Percentiles rank a stretch among this genome's conserved stretches.
Conservation (phyloP, 768 basidiomycete genomes). For the Lactifluus subvellereus region DNA sequence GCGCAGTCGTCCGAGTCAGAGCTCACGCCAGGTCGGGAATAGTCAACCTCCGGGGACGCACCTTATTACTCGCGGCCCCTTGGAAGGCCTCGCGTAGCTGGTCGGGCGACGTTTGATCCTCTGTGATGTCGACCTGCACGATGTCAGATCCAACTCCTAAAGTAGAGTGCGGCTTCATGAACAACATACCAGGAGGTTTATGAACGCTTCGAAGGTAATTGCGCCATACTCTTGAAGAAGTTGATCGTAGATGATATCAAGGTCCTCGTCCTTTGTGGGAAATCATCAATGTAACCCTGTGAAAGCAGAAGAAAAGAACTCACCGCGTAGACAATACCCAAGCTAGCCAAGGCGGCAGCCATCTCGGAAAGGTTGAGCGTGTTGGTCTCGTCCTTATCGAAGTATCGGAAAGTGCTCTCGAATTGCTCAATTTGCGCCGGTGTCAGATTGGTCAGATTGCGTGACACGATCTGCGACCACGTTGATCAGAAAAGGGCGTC, state of each 20-base stretch:
- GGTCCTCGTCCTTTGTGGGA: constrained; percentile 67
- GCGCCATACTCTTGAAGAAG: constrained; percentile 78
- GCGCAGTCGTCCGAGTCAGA: constrained; percentile 6
- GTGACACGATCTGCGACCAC: constrained; percentile 71
- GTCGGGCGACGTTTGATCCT: constrained; percentile 90
- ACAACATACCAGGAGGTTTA: constrained; percentile 73
- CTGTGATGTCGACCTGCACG: constrained; percentile 83
- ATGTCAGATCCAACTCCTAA: neutral
- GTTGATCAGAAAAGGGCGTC: neutral
- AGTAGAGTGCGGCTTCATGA: neutral
- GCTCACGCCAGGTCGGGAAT: neutral
- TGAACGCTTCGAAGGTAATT: constrained; percentile 89
- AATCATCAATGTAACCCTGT: neutral
- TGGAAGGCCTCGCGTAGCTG: constrained; percentile 93
- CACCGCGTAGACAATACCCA: constrained; percentile 89
- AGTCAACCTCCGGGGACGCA: constrained; percentile 29
- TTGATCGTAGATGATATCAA: constrained; percentile 77
- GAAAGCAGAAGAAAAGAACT: constrained; percentile 24
- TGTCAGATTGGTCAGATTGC: constrained; percentile 90
- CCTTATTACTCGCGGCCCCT: constrained; percentile 87
- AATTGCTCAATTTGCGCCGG: constrained; percentile 96
- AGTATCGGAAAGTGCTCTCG: constrained; percentile 95
- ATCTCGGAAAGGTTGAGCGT: constrained; percentile 81
- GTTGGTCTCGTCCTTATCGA: constrained; percentile 90
- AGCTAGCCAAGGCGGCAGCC: constrained; percentile 88